Conservation (phyloP, 1,284 basidiomycete genomes). For the Cutaneotrichosporon arboriforme region DNA sequence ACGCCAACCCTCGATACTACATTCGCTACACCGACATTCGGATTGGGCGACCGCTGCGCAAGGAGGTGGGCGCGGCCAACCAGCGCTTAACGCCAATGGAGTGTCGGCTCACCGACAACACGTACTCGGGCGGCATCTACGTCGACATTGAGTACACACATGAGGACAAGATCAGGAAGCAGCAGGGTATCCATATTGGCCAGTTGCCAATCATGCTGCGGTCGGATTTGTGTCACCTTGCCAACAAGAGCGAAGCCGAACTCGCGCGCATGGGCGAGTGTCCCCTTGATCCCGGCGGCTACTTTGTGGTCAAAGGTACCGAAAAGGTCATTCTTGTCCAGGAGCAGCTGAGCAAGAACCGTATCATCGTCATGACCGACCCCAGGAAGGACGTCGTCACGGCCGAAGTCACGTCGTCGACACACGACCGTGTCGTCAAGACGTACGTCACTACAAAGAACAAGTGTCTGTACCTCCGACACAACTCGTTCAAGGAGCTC, state of each 20-base stretch:
- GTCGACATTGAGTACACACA: constrained; percentile 95
- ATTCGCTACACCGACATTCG: constrained; percentile 95
- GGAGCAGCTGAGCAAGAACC: constrained; percentile 98
- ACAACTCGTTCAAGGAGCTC: constrained; percentile 97
- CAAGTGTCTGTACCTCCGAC: constrained; percentile 88
- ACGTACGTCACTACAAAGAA: constrained; percentile 96
- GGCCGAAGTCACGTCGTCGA: constrained; percentile 97
- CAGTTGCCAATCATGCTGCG: constrained; percentile 94
- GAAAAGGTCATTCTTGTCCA: constrained; percentile 99
- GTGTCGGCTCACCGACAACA: constrained; percentile 92
- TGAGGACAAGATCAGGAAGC: constrained; percentile 80
- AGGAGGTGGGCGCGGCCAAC: constrained; percentile 60
- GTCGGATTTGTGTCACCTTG: constrained; percentile 88
- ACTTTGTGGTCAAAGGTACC: constrained; percentile 98
- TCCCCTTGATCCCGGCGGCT: constrained; percentile 95
- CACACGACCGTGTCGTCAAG: constrained; percentile 97
- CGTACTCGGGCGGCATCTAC: constrained; percentile 88
- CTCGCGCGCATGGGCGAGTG: constrained; percentile 93
- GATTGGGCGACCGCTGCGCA: constrained; percentile 83
- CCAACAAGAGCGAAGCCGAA: constrained; percentile 68
- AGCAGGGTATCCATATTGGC: constrained; percentile 82
- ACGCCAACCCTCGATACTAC: constrained; percentile 96
- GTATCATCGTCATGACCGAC: constrained; percentile 97
- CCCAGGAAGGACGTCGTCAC: constrained; percentile 84
- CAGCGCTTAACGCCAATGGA: constrained; percentile 91